A percentile compares a stretch with the other conserved stretches of the same genome.
Conservation (phyloP, 2,329 filamentous ascomycete species). For the Cladosporium sp. region DNA sequence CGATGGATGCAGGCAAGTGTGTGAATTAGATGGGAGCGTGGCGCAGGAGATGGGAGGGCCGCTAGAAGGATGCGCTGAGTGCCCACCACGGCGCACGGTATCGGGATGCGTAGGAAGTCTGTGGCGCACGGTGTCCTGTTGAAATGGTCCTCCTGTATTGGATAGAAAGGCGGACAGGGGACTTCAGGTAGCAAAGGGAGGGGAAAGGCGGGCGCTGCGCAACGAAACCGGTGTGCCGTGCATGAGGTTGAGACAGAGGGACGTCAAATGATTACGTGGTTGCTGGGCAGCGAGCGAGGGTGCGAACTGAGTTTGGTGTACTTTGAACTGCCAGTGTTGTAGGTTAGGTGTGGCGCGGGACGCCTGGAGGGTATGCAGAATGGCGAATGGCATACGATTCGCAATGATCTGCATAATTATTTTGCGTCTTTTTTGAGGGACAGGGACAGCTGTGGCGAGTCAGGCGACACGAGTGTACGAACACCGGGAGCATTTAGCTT, state of each 20-base stretch:
- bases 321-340: neutral
- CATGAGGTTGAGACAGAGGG: conserved; percentile 2
- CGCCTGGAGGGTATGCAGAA: neutral
- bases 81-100: conserved; percentile 6
- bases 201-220: conserved; percentile 1
- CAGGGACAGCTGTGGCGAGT: neutral
- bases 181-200: neutral
- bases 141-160: neutral
- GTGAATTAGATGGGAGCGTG: conserved; percentile 7
- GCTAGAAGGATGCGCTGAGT: conserved; percentile 1
- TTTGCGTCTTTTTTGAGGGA: neutral
- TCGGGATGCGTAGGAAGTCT: neutral
- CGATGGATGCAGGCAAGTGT: conserved; percentile 2
- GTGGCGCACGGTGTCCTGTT: conserved; percentile 1
- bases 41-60: neutral
- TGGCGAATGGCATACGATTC: neutral
- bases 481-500: neutral
- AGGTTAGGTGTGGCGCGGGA: conserved; percentile 6
- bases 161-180: conserved; percentile 1
- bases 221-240: neutral
- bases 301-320: neutral
- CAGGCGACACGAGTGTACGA: neutral
- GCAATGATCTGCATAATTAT: neutral
- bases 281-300: neutral
- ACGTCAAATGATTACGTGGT: conserved; percentile 8